Percentiles rank a stretch among this genome's conserved stretches.
phyloP scores from a whole-genome alignment of 1,139 yeast genomes.

The Taphrina wiesneri region DNA sequence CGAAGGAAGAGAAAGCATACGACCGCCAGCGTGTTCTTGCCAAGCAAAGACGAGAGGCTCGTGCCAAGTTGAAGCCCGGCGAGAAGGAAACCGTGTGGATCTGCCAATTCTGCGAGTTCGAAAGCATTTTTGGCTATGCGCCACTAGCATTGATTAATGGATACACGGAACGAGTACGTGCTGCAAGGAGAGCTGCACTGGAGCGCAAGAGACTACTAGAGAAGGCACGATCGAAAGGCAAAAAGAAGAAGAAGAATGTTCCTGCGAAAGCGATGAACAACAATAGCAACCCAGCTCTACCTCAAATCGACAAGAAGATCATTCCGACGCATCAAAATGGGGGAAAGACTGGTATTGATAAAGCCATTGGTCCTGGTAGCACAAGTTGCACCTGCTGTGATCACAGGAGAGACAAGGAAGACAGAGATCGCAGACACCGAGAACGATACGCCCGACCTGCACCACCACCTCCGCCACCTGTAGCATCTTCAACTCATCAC shows the following conservation, averaged over 20 bases:
- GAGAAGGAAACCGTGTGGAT: conserved; percentile 39
- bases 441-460: conserved; percentile 7
- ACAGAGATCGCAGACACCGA: background rate
- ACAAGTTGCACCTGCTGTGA: conserved; percentile 29
- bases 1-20: conserved; percentile 21
- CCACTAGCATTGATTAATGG: conserved; percentile 55
- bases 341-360: conserved; percentile 29
- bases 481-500: background rate
- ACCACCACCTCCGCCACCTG: conserved; percentile 3
- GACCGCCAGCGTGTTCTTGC: conserved; percentile 22
- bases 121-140: conserved; percentile 57
- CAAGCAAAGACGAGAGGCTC: conserved; percentile 12
- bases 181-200: conserved; percentile 40
- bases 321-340: background rate
- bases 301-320: background rate
- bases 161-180: conserved; percentile 50
- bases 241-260: conserved; percentile 28
- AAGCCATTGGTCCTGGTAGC: conserved; percentile 27
- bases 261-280: background rate
- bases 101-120: conserved; percentile 65
- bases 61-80: conserved; percentile 23
- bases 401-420: conserved; percentile 11
- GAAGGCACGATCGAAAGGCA: conserved; percentile 40
- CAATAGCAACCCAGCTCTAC: background rate
- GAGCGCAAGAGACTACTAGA: conserved; percentile 40